Base-by-base conservation (phyloP, 352 stramenopile species). In the Thalassiosira gravida region DNA sequence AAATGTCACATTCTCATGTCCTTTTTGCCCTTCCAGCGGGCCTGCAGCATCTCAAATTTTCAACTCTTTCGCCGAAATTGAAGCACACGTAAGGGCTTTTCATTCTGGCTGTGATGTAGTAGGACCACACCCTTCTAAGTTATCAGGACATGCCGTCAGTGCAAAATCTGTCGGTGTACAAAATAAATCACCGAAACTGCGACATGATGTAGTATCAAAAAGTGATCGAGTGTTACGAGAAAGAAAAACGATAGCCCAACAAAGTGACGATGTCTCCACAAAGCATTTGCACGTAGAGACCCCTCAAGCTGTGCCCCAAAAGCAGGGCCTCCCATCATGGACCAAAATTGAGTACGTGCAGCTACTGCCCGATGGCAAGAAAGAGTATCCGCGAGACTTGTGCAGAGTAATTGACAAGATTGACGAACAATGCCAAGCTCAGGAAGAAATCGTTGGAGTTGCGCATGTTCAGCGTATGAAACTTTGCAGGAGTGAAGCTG, bases 1-100 rank as follows among this genome's bases (percentile, higher is more conserved):
- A 49, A 72, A 67, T 46, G 67, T 83, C 14, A 77, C 24, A 13
- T 83, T 77, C 65, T 80, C 69, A 27, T 87, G 80, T 57, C 80
- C 80, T 37, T 85, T 78, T 37, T 85, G 77, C 30, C 32, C 42
- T 44, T 44, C 55, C 16, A 65, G 22, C 39, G 66, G 32, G 16
- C 46, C 18, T 35, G 14, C 22, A 29, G 50, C 49, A 66, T 44
- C 35, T 47, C 24, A 61, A 78, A 37, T 63, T 27, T 85, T 75
- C 27, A 76, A 49, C 1, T 65, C 65, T 57, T 68, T 80, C n/a
- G 30, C 42, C 30, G 57, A 68, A 53, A 47, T 69, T 39, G 59
- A 85, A 18, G 46, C 27, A 37, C 77, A 85, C 68, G 71, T 77
- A 8, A 70, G 44, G 50, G 32, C 49, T 35, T 35, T 16, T 44